Base-by-base conservation (phyloP, 441 rosid genomes). In the Geranium incanum region DNA sequence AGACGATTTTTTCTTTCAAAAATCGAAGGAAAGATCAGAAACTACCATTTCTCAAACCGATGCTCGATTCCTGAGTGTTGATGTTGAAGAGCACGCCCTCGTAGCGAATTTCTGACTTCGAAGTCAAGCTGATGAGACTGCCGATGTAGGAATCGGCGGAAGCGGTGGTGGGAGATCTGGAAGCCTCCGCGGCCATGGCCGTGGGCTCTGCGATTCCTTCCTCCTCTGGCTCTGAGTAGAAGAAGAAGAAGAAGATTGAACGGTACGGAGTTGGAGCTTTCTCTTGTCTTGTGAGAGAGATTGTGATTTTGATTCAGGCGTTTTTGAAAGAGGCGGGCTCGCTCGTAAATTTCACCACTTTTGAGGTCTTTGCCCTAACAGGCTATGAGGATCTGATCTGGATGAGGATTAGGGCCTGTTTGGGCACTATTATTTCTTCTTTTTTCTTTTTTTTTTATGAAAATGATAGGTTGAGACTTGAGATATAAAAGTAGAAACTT, bases 21-120 rank as follows among this genome's bases (percentile, higher is more conserved):
- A 68, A 57, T 15, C 3, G 36, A 4, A 39, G 7, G 36, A 15
- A 16, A 3, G 5, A 3, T 3, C 21, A 36, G 19, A 3, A 7
- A 5, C 8, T 60, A 83, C 86, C 86, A 15, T 83, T 76, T 71
- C 67, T 68, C 12, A 83, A 77, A 19, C 79, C 86, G 68, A 80
- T 78, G 68, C 77, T 77, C 78, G 81, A 81, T 37, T 81, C 81
- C 11, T 75, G 75, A 39, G 82, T 73, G 76, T 76, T 72, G 78
- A 81, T 76, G 65, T 76, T 75, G 72, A 73, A 83, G 64, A 83
- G 78, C 62, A 81, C 71, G 36, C 84, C 84, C 50, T 79, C 81
- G 65, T 83, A 83, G 15, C 83, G 77, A 73, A 83, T 83, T 76
- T 81, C 83, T 65, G 73, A 72, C 83, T 81, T 83, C 28, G 84